Conservation (phyloP, 2,329 filamentous ascomycete genomes). For the Lojkania enalia region DNA sequence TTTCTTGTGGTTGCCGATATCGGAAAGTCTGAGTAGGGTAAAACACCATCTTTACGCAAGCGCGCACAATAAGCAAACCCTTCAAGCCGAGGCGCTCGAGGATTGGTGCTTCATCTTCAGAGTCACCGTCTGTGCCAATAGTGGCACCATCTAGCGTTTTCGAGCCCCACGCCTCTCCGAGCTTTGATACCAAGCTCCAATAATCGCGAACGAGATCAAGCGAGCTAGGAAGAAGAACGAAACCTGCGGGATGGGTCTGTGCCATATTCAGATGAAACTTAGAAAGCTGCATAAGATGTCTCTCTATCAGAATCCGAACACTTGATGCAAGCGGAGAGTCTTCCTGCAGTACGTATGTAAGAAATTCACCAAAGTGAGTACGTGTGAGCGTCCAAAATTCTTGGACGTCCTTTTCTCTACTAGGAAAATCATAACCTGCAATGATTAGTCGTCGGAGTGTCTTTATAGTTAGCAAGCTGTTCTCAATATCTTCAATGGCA, state of each 20-base stretch:
- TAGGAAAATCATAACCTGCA: slow-evolving; percentile 80
- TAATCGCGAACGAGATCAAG: slow-evolving; percentile 78
- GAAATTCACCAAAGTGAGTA: slow-evolving; percentile 73
- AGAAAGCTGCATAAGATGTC: slow-evolving; percentile 85
- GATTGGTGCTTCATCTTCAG: slow-evolving; percentile 58
- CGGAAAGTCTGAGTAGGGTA: slow-evolving; percentile 80
- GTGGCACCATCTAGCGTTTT: slow-evolving; percentile 45
- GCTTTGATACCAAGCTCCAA: slow-evolving; percentile 78
- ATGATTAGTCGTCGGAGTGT: slow-evolving; percentile 77
- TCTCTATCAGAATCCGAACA: slow-evolving; percentile 70
- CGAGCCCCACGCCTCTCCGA: slow-evolving; percentile 73
- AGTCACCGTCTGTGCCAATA: slow-evolving; percentile 52
- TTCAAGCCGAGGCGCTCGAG: slow-evolving; percentile 81
- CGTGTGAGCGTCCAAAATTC: slow-evolving; percentile 81
- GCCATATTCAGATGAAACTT: slow-evolving; percentile 92
- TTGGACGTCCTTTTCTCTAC: slow-evolving; percentile 73
- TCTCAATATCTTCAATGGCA: slow-evolving; percentile 68
- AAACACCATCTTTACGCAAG: slow-evolving; percentile 84
- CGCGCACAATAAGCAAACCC: slow-evolving; percentile 78
- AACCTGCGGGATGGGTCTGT: slow-evolving; percentile 76
- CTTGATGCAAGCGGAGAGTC: slow-evolving; percentile 54
- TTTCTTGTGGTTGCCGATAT: slow-evolving; percentile 73
- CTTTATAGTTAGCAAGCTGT: slow-evolving; percentile 78
- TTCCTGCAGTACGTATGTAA: slow-evolving; percentile 64
- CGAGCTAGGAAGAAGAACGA: slow-evolving; percentile 79